Evolutionary conservation across 73 alveolate genomes (phyloP), one percentile per base, ranked within the genome.

Genomic region (Stentor coeruleus): DNA sequence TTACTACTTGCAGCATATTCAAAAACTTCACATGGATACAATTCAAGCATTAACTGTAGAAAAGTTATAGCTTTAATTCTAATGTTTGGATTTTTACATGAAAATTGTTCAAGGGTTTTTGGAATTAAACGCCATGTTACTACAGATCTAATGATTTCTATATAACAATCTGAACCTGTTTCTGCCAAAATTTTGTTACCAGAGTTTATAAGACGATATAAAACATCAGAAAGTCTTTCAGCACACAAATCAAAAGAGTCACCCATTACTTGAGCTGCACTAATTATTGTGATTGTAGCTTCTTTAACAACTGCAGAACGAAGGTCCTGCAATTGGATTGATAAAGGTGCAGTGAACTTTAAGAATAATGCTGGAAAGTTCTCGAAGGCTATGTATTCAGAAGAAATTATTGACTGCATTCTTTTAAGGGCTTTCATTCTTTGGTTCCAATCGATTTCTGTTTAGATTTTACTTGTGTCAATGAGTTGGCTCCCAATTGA

Each of bases 271-370:
- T 85, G 87, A 49, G 77, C 82, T 81, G 84, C 84, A 38, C 76
- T 39, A 35, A 75, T 3, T n/a, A 76, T 76, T 35, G 87, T 79
- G 31, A 59, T 79, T 11, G 87, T 77, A 3, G 91, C 91, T 59
- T 80, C 91, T 37, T 80, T 80, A 3, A 84, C 74, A 4, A 85
- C 58, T 4, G 91, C 86, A 3, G 91, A 85, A 39, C 91, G 59
- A 3, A 85, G 84, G 38, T 85, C 91, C 59, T 42, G 76, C 3
- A 85, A 83, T 72, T 85, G 83, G 66, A 31, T 20, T 58, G 83
- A 75, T 6, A 85, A 82, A 3, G 87, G 87, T 20, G 37, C 38
- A 60, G 39, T 38, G 76, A 80, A 59, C 40, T 85, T 85, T 59
- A 33, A 81, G 31, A 57, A 41, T 3, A 66, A 66, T 36, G 26